A percentile compares a stretch with the other conserved stretches of the same genome.
Evolutionary conservation across 202 grass and related monocot genomes (phyloP).

Genomic region (Schoenoplectus triqueter): DNA sequence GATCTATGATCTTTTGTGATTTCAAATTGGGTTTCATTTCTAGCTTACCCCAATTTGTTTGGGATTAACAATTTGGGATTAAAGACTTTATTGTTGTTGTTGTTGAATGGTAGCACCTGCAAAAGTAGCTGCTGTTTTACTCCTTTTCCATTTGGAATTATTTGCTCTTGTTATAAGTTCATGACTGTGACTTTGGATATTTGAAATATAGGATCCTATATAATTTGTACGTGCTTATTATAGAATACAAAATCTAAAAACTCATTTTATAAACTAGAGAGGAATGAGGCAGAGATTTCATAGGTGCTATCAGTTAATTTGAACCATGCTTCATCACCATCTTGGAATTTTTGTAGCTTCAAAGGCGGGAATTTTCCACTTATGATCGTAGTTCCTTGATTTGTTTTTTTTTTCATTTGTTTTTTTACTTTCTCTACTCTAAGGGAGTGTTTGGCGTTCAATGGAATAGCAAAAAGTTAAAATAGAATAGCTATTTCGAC

Average conservation of each 20-base stretch:
- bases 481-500: too few relatives aligned
- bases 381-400: too few relatives aligned
- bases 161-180: slow-evolving; percentile 11
- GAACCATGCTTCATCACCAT: not conserved
- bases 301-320: slow-evolving; percentile 1
- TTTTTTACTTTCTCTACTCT: not conserved
- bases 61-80: too few relatives aligned
- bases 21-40: too few relatives aligned
- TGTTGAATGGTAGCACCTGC: not conserved
- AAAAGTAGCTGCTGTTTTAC: not conserved
- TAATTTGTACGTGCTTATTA: not conserved
- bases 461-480: too few relatives aligned
- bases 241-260: not conserved
- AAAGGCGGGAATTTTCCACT: not conserved
- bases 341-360: not conserved
- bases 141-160: not conserved
- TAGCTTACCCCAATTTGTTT: too few relatives aligned
- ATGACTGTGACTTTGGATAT: not conserved
- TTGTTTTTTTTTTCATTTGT: not conserved
- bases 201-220: not conserved
- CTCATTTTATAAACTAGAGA: not conserved
- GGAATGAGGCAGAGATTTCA: not conserved
- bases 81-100: too few relatives aligned
- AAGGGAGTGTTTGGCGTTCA: too few relatives aligned
- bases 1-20: too few relatives aligned